Evolutionary conservation across 495 filamentous ascomycete genomes (phyloP).

Genomic region (Aspergillus sparsus): DNA sequence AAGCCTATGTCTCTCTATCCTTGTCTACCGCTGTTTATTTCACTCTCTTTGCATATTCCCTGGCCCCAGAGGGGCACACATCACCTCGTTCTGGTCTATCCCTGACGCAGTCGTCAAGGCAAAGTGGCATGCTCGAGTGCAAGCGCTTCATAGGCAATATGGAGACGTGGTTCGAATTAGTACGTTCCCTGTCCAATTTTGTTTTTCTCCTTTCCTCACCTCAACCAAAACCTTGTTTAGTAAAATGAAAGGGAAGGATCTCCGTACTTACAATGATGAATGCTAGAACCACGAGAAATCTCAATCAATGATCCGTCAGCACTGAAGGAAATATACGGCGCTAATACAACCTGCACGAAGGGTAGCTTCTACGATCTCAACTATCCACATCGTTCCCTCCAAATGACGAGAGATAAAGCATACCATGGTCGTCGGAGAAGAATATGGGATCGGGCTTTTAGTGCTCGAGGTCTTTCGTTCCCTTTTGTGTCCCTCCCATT

Average conservation of each 20-base stretch:
- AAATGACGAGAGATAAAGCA: constrained; percentile 14
- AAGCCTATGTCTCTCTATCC: constrained; percentile 14
- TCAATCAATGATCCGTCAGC: constrained; percentile 18
- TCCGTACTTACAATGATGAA: not conserved
- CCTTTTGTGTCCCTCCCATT: not conserved
- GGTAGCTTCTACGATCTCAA: constrained; percentile 19
- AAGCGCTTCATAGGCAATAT: constrained; percentile 16
- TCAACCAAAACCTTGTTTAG: not conserved
- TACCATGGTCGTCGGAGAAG: constrained; percentile 12
- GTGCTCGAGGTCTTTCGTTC: constrained; percentile 11
- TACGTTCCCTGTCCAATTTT: constrained; percentile 1
- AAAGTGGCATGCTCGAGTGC: constrained; percentile 17
- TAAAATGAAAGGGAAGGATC: not conserved
- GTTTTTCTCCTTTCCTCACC: not conserved
- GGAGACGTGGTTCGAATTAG: constrained; percentile 20
- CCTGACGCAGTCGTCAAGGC: constrained; percentile 1
- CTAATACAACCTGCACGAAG: constrained; percentile 15
- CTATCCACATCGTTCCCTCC: constrained; percentile 19
- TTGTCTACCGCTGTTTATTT: constrained; percentile 17
- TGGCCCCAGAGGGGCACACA: constrained; percentile 3
- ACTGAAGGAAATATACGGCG: constrained; percentile 11
- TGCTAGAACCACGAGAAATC: constrained; percentile 16
- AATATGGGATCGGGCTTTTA: constrained; percentile 20
- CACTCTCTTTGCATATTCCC: constrained; percentile 11
- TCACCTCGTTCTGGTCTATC: constrained; percentile 15